Evolutionary conservation across 495 filamentous ascomycete genomes (phyloP), one percentile per base, ranked within the genome.

Genomic region (Penicillium odoratum): DNA sequence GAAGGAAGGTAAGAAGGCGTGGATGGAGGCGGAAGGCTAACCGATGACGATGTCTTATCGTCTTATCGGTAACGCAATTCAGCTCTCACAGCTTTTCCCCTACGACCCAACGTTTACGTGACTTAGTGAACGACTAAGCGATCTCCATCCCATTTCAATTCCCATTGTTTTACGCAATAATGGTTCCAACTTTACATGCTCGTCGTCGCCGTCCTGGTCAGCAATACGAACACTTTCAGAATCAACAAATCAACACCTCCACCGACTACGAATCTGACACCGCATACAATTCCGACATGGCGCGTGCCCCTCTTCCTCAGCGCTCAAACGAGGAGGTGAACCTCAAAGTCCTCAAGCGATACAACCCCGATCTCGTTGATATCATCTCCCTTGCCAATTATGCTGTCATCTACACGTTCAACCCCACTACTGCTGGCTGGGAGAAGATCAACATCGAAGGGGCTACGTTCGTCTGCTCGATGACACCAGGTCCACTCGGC

Each of bases 241-340:
- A 67, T 36, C 56, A 67, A 33, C 62, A 75, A 65, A 64, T 64
- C 59, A 64, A 72, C 44, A 66, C 25, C 60, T 62, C 34, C 61
- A 53, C 57, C 49, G 88, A 91, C 76, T 88, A 90, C 78, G 89
- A 92, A 51, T 83, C 79, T 31, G 80, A 80, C 62, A 72, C 73
- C 55, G 75, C 74, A 55, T 71, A 79, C 56, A 62, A 76, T 50
- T 74, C 81, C 50, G 74, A 78, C 61, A 66, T 68, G 26, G 65
- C 56, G 29, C 67, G 73, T 50, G 68, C 71, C 48, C 58, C 75
- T 18, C 78, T 78, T 21, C 79, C 82, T 36, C 66, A 73, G 4
- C 87, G 86, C 59, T 82, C 85, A 58, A 93, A 91, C 73, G 84
- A 85, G 31, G 87, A 93, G 59, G 84, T 96, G 52, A 97, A 96